Conservation (phyloP, 1,284 basidiomycete species). For the Lentinus polychrous region DNA sequence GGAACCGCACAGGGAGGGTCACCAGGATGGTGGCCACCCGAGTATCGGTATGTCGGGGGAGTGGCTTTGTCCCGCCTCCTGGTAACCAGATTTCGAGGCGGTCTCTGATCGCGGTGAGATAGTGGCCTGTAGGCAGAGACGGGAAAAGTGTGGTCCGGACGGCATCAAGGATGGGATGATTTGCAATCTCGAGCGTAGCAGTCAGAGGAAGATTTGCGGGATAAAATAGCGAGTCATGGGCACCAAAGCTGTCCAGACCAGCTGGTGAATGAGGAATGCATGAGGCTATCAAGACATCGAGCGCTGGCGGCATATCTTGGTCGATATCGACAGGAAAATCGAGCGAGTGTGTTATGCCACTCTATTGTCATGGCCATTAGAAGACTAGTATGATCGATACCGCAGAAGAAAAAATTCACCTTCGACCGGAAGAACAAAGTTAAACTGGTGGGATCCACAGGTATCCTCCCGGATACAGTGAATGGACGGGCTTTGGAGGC, state of each 20-base stretch:
- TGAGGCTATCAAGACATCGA: slow-evolving; percentile 72
- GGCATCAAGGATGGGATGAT: slow-evolving; percentile 73
- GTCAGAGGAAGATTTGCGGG: slow-evolving; percentile 66
- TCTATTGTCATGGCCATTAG: slow-evolving; percentile 32
- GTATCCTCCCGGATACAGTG: slow-evolving; percentile 61
- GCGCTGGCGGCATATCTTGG: slow-evolving; percentile 67
- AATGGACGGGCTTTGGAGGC: slow-evolving; percentile 56
- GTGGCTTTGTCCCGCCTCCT: slow-evolving; percentile 51
- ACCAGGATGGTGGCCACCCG: slow-evolving; percentile 66
- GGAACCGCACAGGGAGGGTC: slow-evolving; percentile 65
- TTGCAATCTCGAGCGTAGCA: slow-evolving; percentile 68
- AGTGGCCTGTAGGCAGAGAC: slow-evolving; percentile 55
- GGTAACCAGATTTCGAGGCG: slow-evolving; percentile 59
- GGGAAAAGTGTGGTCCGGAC: slow-evolving; percentile 66
- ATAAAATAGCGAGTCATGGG: slow-evolving; percentile 64
- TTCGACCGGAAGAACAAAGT: slow-evolving; percentile 74
- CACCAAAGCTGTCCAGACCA: slow-evolving; percentile 38
- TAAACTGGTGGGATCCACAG: slow-evolving; percentile 58
- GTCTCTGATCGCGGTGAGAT: slow-evolving; percentile 61
- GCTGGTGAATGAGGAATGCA: slow-evolving; percentile 60
- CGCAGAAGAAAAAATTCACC: slow-evolving; percentile 33
- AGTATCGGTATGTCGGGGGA: slow-evolving; percentile 52
- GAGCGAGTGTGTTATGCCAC: slow-evolving; percentile 69
- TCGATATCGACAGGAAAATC: slow-evolving; percentile 77
- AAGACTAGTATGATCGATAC: background rate